phyloP scores from a whole-genome alignment of 345 rosid species.

The Eutrema heterophyllum region DNA sequence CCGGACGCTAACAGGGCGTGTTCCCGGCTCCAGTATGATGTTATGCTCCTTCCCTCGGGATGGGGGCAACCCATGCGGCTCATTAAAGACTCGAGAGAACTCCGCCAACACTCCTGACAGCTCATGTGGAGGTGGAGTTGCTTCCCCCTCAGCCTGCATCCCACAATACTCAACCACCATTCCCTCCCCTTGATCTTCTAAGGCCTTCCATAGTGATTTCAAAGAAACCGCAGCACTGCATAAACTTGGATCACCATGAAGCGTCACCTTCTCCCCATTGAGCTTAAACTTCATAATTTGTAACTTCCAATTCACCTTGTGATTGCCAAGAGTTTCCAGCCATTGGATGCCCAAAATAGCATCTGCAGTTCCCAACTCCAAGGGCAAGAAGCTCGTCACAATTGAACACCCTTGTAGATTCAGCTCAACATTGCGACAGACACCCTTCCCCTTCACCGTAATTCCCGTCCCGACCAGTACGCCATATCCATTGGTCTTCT shows the following conservation, averaged over 20 bases:
- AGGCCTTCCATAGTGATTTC: too few species aligned
- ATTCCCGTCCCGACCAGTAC: background rate
- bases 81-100: background rate
- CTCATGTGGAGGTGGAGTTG: too few species aligned
- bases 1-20: background rate
- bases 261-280: background rate
- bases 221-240: too few species aligned
- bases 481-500: background rate
- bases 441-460: background rate
- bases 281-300: background rate
- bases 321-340: background rate
- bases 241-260: background rate
- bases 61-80: background rate
- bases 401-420: background rate
- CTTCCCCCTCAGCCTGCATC: too few species aligned
- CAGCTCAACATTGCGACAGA: background rate
- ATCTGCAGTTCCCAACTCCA: background rate
- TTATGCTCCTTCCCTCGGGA: background rate
- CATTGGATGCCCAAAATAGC: background rate
- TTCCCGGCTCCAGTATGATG: background rate
- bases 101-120: background rate
- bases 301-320: background rate
- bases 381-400: background rate
- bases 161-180: too few species aligned
- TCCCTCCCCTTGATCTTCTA: too few species aligned